Percentiles rank a stretch among this genome's conserved stretches.
Conservation (phyloP, 176 grass and related monocot species). For the Oryza meridionalis region DNA sequence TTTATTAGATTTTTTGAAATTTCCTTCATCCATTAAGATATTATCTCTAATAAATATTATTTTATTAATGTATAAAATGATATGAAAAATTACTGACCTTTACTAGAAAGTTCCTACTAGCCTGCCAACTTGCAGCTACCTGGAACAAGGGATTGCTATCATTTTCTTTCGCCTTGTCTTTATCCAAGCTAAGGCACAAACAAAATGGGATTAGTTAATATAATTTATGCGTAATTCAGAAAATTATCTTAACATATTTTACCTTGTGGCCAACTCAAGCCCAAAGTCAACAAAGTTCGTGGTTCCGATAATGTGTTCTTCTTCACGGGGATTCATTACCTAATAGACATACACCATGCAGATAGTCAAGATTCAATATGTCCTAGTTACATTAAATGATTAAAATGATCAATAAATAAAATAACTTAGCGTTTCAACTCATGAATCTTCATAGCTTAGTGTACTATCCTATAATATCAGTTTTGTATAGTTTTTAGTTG, state of each 20-base stretch:
- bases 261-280: slow-evolving; percentile 81
- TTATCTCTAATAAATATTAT: too few species aligned
- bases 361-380: not conserved
- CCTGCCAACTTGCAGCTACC: slow-evolving; percentile 92
- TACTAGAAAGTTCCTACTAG: slow-evolving; percentile 88
- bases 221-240: not conserved
- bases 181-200: slow-evolving; percentile 55
- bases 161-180: slow-evolving; percentile 47
- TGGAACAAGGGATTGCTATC: slow-evolving; percentile 65
- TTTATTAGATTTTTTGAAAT: too few species aligned
- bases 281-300: slow-evolving; percentile 96
- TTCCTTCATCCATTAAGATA: not conserved
- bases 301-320: slow-evolving; percentile 84
- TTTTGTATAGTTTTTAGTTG: too few species aligned
- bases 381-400: too few species aligned
- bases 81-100: slow-evolving; percentile 51
- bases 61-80: too few species aligned
- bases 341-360: slow-evolving; percentile 31
- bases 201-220: slow-evolving; percentile 23
- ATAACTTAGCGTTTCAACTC: too few species aligned
- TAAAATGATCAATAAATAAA: too few species aligned
- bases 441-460: too few species aligned
- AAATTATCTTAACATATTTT: slow-evolving; percentile 29
- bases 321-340: slow-evolving; percentile 93
- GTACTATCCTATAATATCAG: too few species aligned